Evolutionary conservation across 345 rosid species (phyloP).

Genomic region (Gossypioides kirkii): DNA sequence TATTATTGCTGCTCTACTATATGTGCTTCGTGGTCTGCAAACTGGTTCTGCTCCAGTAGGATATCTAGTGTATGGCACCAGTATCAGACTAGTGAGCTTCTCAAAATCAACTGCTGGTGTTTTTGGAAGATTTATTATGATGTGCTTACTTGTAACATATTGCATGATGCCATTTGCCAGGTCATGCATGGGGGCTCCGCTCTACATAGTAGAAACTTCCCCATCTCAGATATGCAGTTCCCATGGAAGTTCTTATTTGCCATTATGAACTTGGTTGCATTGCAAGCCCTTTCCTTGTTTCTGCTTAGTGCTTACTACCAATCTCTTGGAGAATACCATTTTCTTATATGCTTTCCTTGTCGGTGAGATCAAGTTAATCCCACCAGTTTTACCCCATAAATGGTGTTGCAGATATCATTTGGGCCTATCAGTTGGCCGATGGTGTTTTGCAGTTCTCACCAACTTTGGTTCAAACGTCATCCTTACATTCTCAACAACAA

Average conservation of each 20-base stretch:
- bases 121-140: conserved; percentile 1
- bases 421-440: conserved; percentile 98
- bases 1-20: conserved; percentile 56
- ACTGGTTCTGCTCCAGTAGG: conserved; percentile 70
- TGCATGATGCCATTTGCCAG: conserved; percentile 31
- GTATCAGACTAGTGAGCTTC: conserved; percentile 79
- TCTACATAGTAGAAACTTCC: conserved; percentile 94
- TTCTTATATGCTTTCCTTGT: conserved; percentile 17
- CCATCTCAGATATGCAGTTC: conserved; percentile 72
- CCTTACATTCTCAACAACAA: conserved; percentile 68
- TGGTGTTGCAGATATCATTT: conserved; percentile 61
- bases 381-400: conserved; percentile 12
- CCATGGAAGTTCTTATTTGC: not conserved
- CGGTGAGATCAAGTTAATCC: not conserved
- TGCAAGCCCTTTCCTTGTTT: conserved; percentile 70
- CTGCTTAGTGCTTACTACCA: conserved; percentile 82
- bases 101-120: not conserved
- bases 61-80: conserved; percentile 78
- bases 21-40: conserved; percentile 48
- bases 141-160: conserved; percentile 7
- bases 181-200: conserved; percentile 97
- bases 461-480: conserved; percentile 94
- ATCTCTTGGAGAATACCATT: conserved; percentile 58
- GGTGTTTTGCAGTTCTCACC: conserved; percentile 90
- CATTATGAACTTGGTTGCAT: conserved; percentile 19